Percentiles rank a stretch among this genome's conserved stretches.
phyloP scores from a whole-genome alignment of 495 filamentous ascomycete genomes.

The Aspergillus bridgeri region DNA sequence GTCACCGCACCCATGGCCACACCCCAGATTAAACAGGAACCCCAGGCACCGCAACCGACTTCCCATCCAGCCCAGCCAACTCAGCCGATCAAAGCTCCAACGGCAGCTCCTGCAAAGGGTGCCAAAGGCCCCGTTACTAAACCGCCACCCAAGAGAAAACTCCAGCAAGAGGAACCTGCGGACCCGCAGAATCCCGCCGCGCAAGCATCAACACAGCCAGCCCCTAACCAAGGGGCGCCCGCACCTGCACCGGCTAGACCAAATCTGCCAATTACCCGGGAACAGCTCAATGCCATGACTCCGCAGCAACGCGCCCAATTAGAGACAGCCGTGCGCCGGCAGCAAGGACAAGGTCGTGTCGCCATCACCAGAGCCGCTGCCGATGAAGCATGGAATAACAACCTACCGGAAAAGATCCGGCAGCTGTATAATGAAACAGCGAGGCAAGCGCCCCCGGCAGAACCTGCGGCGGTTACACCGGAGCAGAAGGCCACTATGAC shows the following conservation, averaged over 20 bases:
- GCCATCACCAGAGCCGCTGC: conserved; percentile 29
- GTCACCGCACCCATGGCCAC: conserved; percentile 21
- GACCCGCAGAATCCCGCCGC: conserved; percentile 47
- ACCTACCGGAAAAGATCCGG: conserved; percentile 35
- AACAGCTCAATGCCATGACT: conserved; percentile 51
- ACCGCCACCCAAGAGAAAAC: conserved; percentile 52
- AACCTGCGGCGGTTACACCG: conserved; percentile 33
- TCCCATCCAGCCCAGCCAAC: conserved; percentile 12
- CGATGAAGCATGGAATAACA: conserved; percentile 40
- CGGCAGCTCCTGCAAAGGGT: conserved; percentile 23
- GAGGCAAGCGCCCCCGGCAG: conserved; percentile 27
- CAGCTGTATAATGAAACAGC: conserved; percentile 39
- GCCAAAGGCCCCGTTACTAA: conserved; percentile 29
- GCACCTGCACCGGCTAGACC: conserved; percentile 32
- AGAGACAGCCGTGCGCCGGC: conserved; percentile 1
- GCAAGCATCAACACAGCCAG: conserved; percentile 35
- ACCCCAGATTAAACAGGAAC: conserved; percentile 25
- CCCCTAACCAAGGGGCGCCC: conserved; percentile 23
- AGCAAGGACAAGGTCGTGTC: conserved; percentile 16
- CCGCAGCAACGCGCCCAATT: conserved; percentile 41
- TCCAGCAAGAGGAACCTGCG: conserved; percentile 58
- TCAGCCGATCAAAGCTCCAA: conserved; percentile 22
- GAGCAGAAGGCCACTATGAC: conserved; percentile 46
- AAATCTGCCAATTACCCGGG: conserved; percentile 36
- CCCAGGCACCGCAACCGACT: conserved; percentile 16